These are phyloP conservation scores for Medicago truncatula DNA, from an alignment of 306 rosid species.

Conservation along the genomic window DNA sequence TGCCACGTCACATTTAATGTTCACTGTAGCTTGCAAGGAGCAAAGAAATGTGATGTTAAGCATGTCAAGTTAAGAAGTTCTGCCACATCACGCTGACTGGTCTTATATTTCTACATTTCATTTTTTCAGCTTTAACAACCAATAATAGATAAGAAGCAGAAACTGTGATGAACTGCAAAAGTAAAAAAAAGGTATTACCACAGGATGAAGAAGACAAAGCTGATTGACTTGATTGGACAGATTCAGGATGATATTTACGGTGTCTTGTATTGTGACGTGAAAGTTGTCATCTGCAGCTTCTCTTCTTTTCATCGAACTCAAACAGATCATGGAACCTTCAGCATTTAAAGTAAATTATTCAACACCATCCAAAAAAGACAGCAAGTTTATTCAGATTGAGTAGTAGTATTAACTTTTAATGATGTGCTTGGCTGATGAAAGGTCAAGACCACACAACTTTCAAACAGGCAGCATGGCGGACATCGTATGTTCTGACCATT, in stretches of 20 bases:
- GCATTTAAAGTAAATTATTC: conserved; percentile 24
- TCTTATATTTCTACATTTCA: not conserved
- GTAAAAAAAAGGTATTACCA: conserved; percentile 43
- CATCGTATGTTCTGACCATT: conserved; percentile 40
- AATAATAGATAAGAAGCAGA: conserved; percentile 14
- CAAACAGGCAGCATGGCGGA: conserved; percentile 70
- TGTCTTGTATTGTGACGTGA: conserved; percentile 87
- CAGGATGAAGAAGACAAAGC: conserved; percentile 46
- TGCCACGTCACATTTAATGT: not conserved
- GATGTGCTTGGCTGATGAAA: conserved; percentile 56
- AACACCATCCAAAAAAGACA: conserved; percentile 5
- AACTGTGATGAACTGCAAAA: conserved; percentile 2
- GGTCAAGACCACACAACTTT: conserved; percentile 79
- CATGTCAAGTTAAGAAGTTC: not conserved
- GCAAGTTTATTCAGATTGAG: conserved; percentile 36
- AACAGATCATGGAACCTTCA: conserved; percentile 73
- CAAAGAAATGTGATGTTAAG: not conserved
- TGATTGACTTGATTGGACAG: conserved; percentile 50
- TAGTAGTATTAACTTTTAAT: not conserved
- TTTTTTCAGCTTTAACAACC: not conserved
- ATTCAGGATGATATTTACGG: conserved; percentile 66
- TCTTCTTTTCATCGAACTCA: conserved; percentile 78
- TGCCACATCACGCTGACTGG: not conserved
- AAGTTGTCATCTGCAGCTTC: conserved; percentile 85
- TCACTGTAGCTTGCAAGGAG: not conserved